phyloP scores from a whole-genome alignment of 1,284 basidiomycete genomes.

The Leccinum subrobustum region DNA sequence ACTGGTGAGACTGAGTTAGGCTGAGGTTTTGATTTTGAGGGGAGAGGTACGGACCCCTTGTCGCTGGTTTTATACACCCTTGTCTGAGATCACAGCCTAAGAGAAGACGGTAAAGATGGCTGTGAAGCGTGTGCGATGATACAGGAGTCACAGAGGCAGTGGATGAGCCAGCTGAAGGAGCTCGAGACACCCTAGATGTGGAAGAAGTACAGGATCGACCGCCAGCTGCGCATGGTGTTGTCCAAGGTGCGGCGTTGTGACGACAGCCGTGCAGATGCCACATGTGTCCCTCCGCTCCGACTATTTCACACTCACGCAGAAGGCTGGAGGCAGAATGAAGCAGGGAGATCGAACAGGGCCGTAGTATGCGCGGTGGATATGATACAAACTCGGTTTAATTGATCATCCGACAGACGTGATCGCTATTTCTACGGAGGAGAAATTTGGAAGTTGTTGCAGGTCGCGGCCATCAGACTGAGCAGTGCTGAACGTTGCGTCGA shows the following conservation, averaged over 20 bases:
- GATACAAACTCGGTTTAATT: neutral
- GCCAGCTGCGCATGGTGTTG: neutral
- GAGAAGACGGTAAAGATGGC: neutral
- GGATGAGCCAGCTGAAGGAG: neutral
- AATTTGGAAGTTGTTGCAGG: neutral
- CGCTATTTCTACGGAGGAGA: neutral
- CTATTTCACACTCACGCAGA: neutral
- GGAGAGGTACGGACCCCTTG: neutral
- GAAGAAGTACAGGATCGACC: neutral
- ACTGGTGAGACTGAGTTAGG: neutral
- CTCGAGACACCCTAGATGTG: neutral
- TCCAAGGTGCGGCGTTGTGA: neutral
- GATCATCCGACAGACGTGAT: neutral
- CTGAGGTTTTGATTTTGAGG: neutral
- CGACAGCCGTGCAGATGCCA: neutral
- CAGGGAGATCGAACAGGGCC: neutral
- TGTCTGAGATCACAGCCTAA: neutral
- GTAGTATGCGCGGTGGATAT: neutral
- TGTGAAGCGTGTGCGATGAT: neutral
- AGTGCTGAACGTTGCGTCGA: neutral
- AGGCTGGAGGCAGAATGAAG: neutral
- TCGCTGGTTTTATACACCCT: neutral
- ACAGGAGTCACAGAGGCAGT: neutral
- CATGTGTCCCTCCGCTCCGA: neutral
- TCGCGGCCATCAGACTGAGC: neutral